A percentile compares a stretch with the other conserved stretches of the same genome.
Evolutionary conservation across 148 eudicot genomes (phyloP).

Genomic region (Camellia lanceoleosa): DNA sequence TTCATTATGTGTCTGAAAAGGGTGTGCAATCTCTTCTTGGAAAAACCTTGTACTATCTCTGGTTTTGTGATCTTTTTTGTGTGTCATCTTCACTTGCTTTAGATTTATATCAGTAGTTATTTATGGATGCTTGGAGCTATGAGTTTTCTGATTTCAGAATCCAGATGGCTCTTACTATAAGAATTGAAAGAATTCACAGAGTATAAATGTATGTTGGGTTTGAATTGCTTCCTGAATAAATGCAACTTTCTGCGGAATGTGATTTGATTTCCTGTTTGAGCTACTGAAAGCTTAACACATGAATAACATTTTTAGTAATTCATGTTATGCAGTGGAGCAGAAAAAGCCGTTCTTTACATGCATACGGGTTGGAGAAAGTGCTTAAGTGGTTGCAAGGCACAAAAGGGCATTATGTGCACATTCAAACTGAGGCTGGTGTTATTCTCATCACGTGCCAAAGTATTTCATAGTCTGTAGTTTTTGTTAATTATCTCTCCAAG

Average conservation of each 20-base stretch:
- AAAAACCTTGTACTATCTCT: not conserved
- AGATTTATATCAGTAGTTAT: not conserved
- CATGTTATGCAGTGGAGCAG: conserved; percentile 61
- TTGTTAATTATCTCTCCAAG: not conserved
- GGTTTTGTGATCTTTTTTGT: not conserved
- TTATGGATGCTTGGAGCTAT: not conserved
- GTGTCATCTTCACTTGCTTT: not conserved
- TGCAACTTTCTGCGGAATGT: not conserved
- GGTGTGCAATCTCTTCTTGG: not conserved
- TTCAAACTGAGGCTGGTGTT: conserved; percentile 52
- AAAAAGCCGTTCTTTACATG: conserved; percentile 68
- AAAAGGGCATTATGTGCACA: conserved; percentile 24
- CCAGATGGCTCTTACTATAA: not conserved
- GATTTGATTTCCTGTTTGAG: not conserved
- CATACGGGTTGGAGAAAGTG: conserved; percentile 59
- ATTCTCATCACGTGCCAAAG: conserved; percentile 10
- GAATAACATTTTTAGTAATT: not conserved
- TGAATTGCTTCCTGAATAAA: not conserved
- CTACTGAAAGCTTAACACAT: not conserved
- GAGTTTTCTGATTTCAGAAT: not conserved
- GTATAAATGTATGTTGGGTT: not conserved
- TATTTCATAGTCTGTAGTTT: not conserved
- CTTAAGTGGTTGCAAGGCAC: conserved; percentile 61
- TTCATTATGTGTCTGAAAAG: not conserved
- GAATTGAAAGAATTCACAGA: not conserved